Base-by-base conservation (phyloP, 495 filamentous ascomycete genomes). In the Daldinia childiae region DNA sequence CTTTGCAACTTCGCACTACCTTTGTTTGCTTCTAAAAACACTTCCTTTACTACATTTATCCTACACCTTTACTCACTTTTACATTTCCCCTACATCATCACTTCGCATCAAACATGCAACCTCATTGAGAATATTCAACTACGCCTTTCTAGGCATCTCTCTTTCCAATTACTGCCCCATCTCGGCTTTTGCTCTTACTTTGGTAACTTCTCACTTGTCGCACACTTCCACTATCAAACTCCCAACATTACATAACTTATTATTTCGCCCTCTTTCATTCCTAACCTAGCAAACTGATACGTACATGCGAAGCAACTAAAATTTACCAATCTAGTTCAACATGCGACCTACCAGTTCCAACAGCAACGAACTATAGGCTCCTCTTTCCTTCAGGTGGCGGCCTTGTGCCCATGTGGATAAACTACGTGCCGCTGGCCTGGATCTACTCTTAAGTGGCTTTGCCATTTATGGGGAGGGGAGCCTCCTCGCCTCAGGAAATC, bases 371-470 rank as follows among this genome's bases (percentile, higher is more conserved):
- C 0, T 24, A 24, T 21, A 48, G 2, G 50, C 26, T 54, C 26
- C 26, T 30, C 50, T 54, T 30, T 4, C 27, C 50, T 54, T 11
- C 26, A 54, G 50, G 50, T 30, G 6, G 27, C 27, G 50, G 27
- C 3, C 24, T 54, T 54, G 27, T 11, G 50, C 14, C 5, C 50
- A 54, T 17, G 24, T 54, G 14, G 24, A 24, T 30, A 1, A 29
- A 3, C 30, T 57, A 36, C 17, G 30, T 57, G 29, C 30, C 30
- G 27, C 30, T 36, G 51, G 27, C 54, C 54, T 57, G 54, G 54
- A 57, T 57, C 54, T 57, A 55, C 54, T 57, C 30, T 17, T 32
- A 57, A 57, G 30, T 36, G 54, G 15, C 17, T 57, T 30, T 57
- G 30, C 17, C 54, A n/a, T 54, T 57, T 36, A 57, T 57, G 27